Evolutionary conservation across 2,329 filamentous ascomycete species (phyloP), one percentile per base, ranked within the genome.

Genomic region (Biscogniauxia marginata): DNA sequence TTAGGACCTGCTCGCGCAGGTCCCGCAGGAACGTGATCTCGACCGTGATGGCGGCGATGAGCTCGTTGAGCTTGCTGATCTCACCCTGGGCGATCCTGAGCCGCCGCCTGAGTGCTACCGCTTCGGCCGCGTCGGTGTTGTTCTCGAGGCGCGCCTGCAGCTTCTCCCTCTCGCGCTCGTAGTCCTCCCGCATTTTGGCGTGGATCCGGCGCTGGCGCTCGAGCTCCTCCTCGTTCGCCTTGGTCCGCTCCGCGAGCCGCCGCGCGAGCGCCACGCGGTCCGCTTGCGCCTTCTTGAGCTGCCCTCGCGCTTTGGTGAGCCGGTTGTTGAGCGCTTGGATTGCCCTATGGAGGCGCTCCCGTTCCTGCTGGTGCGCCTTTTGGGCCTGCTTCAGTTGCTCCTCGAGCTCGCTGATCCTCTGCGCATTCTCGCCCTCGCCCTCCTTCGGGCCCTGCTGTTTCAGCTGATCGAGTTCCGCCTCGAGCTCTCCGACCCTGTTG

Each of bases 151-250:
- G 18, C 9, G 3, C 4, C 44, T 21, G 44, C 9, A 46, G 44
- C 4, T 7, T 3, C 48, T 50, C n/a, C 22, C 30, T 39, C 24
- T 50, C 30, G 23, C 18, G 22, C 48, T 7, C 24, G 48, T 16
- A 50, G 9, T 18, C 16, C 44, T 50, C 9, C n/a, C 19, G 24
- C 6, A 19, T 49, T 8, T 44, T n/a, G 21, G 46, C 46, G 34
- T 48, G 34, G 16, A 24, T 46, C 9, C 39, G 43, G 11, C 22
- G 55, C 47, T 52, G 30, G 22, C 22, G 34, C 13, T 58, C 43
- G 19, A 50, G 1, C 16, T 58, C 43, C 34, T 59, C 52, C 9
- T 55, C 45, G 5, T 22, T 18, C 4, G 16, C 34, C 25, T 50
- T 47, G 22, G 44, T 49, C 19, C 34, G 44, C 2, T 24, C 48